phyloP scores from a whole-genome alignment of 2,329 filamentous ascomycete species.

The Fusarium temperatum region DNA sequence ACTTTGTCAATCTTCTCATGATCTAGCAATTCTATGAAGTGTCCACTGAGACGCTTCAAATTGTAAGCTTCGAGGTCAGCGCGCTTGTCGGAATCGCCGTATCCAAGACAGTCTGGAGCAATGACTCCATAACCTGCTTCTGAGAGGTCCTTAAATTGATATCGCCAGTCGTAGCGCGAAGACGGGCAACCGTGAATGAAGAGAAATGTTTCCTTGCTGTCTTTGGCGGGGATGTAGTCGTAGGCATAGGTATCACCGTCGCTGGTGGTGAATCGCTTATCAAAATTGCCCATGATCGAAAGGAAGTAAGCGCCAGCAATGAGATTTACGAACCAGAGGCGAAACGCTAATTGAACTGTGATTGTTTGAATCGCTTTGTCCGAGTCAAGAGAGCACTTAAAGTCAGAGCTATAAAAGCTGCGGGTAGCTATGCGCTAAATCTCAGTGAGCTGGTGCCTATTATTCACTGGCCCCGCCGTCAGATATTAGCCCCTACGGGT shows the following conservation, averaged over 20 bases:
- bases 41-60: constrained; percentile 4
- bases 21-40: constrained; percentile 26
- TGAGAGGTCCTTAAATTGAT: constrained; percentile 21
- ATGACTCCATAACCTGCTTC: constrained; percentile 26
- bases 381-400: not conserved
- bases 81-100: constrained; percentile 30
- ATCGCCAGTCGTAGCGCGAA: constrained; percentile 28
- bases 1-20: constrained; percentile 12
- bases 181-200: constrained; percentile 34
- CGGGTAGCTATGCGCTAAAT: not conserved
- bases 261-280: not conserved
- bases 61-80: constrained; percentile 19
- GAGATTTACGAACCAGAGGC: not conserved
- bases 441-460: not conserved
- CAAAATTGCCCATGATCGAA: not conserved
- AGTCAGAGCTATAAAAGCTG: not conserved
- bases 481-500: not conserved
- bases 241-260: constrained; percentile 16
- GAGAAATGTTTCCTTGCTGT: constrained; percentile 17
- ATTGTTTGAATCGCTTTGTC: not conserved
- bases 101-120: constrained; percentile 33
- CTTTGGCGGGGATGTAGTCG: constrained; percentile 1
- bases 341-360: not conserved
- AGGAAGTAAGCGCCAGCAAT: not conserved
- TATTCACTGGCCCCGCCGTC: not conserved